Percentiles rank a stretch among this genome's conserved stretches.
These are phyloP conservation scores for Coffea humblotiana DNA, from an alignment of 305 asterid genomes.

Conservation along the genomic window DNA sequence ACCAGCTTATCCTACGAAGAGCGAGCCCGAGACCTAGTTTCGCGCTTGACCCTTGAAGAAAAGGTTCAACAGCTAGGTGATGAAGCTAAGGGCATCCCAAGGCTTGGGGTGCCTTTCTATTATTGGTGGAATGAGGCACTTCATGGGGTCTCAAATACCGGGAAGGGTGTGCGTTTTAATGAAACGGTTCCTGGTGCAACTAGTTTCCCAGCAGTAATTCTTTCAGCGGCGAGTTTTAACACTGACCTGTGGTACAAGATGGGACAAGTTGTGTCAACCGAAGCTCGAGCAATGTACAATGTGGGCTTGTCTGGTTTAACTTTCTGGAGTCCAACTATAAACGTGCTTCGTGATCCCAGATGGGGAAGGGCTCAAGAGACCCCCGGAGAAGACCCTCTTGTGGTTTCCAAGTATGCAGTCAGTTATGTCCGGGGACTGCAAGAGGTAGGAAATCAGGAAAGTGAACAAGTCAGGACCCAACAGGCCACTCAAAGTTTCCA, in stretches of 20 bases:
- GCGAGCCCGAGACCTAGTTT: slow-evolving; percentile 25
- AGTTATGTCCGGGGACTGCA: background rate
- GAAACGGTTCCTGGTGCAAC: slow-evolving; percentile 53
- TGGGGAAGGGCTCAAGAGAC: background rate
- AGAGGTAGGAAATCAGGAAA: background rate
- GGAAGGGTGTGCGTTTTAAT: slow-evolving; percentile 42
- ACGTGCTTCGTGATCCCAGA: background rate
- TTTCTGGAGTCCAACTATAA: background rate
- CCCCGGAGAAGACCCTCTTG: background rate
- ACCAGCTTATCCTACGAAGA: slow-evolving; percentile 20
- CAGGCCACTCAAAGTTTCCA: background rate
- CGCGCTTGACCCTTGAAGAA: slow-evolving; percentile 28
- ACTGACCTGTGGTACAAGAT: slow-evolving; percentile 49
- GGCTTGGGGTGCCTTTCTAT: slow-evolving; percentile 57
- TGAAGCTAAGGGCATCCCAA: slow-evolving; percentile 52
- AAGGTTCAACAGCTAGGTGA: slow-evolving; percentile 23
- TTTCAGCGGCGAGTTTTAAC: slow-evolving; percentile 58
- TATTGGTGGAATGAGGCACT: slow-evolving; percentile 83
- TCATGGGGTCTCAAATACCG: slow-evolving; percentile 57
- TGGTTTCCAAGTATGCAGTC: background rate
- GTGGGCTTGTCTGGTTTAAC: background rate
- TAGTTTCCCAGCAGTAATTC: slow-evolving; percentile 68
- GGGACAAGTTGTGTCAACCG: slow-evolving; percentile 43
- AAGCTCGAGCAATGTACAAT: background rate
- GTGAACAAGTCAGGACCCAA: background rate